Percentiles rank a stretch among this genome's conserved stretches.
Evolutionary conservation across 129 eudicot genomes (phyloP).

Genomic region (Chrysanthemum makinoi): DNA sequence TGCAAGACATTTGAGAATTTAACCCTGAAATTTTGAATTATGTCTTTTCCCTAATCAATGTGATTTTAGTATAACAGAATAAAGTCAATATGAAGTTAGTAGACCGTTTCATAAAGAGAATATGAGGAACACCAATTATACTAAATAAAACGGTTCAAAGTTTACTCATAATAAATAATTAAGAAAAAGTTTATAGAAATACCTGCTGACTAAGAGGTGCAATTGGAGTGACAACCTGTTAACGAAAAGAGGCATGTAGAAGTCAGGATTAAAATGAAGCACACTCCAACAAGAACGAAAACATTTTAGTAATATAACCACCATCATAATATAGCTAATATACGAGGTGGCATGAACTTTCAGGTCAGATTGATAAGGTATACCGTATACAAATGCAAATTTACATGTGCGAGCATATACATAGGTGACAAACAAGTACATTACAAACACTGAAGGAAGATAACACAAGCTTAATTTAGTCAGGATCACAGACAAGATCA

Average conservation of each 20-base stretch:
- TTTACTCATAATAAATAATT: slow-evolving; percentile 9
- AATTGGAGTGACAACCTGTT: slow-evolving; percentile 97
- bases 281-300: slow-evolving; percentile 3
- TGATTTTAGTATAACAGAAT: not conserved
- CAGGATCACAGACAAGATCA: slow-evolving; percentile 11
- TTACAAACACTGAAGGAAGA: slow-evolving; percentile 13
- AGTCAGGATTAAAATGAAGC: slow-evolving; percentile 15
- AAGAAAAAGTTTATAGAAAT: slow-evolving; percentile 18
- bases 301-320: not conserved
- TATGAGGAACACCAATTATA: not conserved
- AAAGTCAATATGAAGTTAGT: not conserved
- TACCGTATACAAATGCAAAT: not conserved
- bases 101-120: not conserved
- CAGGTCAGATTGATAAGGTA: not conserved
- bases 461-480: slow-evolving; percentile 8
- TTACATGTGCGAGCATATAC: not conserved
- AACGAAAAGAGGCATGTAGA: slow-evolving; percentile 11
- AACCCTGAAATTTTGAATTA: no score
- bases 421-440: slow-evolving; percentile 16
- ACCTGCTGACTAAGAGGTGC: slow-evolving; percentile 99
- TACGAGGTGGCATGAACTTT: no score
- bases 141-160: not conserved
- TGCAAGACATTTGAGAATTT: no score
- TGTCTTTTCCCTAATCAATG: not conserved
- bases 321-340: no score